Base-by-base conservation (phyloP, 345 rosid genomes). In the Fremontodendron californicum region DNA sequence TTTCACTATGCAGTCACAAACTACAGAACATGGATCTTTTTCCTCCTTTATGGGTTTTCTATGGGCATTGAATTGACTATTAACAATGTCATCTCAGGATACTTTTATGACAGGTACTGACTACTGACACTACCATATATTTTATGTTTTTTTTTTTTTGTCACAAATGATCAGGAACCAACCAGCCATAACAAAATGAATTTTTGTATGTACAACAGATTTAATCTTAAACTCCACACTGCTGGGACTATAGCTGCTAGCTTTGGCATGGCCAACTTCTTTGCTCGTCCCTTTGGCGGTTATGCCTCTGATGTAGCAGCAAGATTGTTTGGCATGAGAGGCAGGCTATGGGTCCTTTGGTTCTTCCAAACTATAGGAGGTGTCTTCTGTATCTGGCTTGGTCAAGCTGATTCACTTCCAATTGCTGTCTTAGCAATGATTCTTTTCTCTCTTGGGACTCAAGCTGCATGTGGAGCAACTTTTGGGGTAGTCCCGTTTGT, bases 21-120 rank as follows among this genome's bases (percentile, higher is more conserved):
- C 81, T 93, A 91, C 40, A 85, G 98, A 81, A 93, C 98, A 8
- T 93, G 98, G 97, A 85, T 93, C 78, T 93, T 92, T 80, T 91
- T 85, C 71, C 91, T 93, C 21, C 90, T 93, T 37, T 92, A 92
- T 70, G 98, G 97, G 37, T 92, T 88, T 74, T 90, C 97, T n/a
- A 90, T 90, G 97, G 97, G 98, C 4, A 94, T 93, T 23, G 98
- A 93, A 69, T 73, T 93, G 55, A 75, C 97, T 0, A 90, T 85
- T 4, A 97, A 93, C 66, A 92, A 93, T 69, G 94, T 93, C 65
- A 77, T 93, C 11, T 92, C 97, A 0, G 97, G 90, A 66, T 92
- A 92, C 75, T 93, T 93, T 82, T 93, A 78, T 27, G 95, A 93
- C 57, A 89, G 96, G 87, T 89, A n/a, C 35, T 49, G 12, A n/a